phyloP scores from a whole-genome alignment of 495 filamentous ascomycete species.

The Jackrogersella minutella region DNA sequence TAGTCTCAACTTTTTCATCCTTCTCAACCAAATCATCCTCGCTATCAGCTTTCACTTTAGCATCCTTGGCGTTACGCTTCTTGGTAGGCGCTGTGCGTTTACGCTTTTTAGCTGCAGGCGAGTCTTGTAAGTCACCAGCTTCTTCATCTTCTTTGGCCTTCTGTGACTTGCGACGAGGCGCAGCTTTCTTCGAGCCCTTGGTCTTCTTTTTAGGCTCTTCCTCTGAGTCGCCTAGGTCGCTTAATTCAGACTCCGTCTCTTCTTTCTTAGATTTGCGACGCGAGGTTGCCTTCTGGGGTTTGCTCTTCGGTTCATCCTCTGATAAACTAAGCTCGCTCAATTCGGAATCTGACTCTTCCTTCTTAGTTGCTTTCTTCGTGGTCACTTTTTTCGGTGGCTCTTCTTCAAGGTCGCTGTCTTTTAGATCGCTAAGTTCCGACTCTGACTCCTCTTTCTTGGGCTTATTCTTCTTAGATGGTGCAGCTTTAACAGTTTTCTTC shows the following conservation, averaged over 20 bases:
- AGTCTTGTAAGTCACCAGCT: slow-evolving; percentile 30
- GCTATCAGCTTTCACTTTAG: slow-evolving; percentile 45
- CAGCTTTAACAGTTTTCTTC: slow-evolving; percentile 40
- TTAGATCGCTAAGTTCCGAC: slow-evolving; percentile 36
- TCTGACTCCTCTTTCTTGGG: slow-evolving; percentile 46
- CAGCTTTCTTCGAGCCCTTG: slow-evolving; percentile 36
- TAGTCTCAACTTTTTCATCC: slow-evolving; percentile 38
- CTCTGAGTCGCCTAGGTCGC: slow-evolving; percentile 38
- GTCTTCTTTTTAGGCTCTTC: slow-evolving; percentile 49
- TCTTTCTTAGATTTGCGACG: slow-evolving; percentile 41
- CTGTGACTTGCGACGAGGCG: slow-evolving; percentile 37
- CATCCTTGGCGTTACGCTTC: slow-evolving; percentile 41
- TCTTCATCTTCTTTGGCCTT: slow-evolving; percentile 30
- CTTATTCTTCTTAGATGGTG: slow-evolving; percentile 31
- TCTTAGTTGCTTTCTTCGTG: slow-evolving; percentile 27
- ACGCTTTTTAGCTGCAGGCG: slow-evolving; percentile 37
- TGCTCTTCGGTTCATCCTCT: slow-evolving; percentile 37
- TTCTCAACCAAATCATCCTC: slow-evolving; percentile 46
- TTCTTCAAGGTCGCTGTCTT: slow-evolving; percentile 45
- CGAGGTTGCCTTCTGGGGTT: slow-evolving; percentile 20
- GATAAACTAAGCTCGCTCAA: slow-evolving; percentile 40
- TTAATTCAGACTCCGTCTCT: slow-evolving; percentile 43
- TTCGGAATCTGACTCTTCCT: slow-evolving; percentile 39
- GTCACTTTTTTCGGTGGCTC: slow-evolving; percentile 39
- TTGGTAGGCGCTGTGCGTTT: slow-evolving; percentile 28